Evolutionary conservation across 495 filamentous ascomycete species (phyloP), one percentile per base, ranked within the genome.

Genomic region (Symbiotaphrina buchneri): DNA sequence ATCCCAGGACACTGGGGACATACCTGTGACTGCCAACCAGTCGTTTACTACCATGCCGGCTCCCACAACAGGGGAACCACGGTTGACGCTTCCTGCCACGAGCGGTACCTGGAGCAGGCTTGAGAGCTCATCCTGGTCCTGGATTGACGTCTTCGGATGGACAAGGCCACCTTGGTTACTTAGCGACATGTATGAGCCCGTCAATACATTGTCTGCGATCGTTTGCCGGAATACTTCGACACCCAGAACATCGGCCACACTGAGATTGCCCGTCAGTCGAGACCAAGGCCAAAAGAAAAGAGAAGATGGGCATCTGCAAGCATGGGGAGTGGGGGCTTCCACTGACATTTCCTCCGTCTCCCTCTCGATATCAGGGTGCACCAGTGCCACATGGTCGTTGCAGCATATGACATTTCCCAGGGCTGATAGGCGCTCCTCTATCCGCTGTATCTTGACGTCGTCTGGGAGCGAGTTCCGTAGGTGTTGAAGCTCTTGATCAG

Each of bases 41-140:
- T 97, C 87, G 47, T 97, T 97, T 34, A 97, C 87, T 6, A 97
- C 87, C 80, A 95, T 92, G 16, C 87, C 87, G 7, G 87, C 87
- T 16, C 87, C 87, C 19, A 97, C 81, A n/a, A 95, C 83, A 25
- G 79, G 68, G 37, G 68, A 77, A 21, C 87, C 90, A 34, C 87
- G 67, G 54, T 97, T 97, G 14, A 97, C 74, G 44, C 68, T 77
- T 19, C 87, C 87, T 0, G 87, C 87, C 2, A 97, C 87, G 2
- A 97, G 68, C 6, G 87, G 87, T 29, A 97, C 84, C 55, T 95
- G 87, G 39, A 97, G 65, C 46, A 97, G 57, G 41, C 73, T 81
- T 39, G 73, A 82, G 38, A 97, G 74, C 59, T 97, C 87, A 50
- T 95, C 87, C 56, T 97, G 87, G 51, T 97, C 87, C 48, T 90